Conservation (phyloP, 1,284 basidiomycete species). For the Puccinia triticina region DNA sequence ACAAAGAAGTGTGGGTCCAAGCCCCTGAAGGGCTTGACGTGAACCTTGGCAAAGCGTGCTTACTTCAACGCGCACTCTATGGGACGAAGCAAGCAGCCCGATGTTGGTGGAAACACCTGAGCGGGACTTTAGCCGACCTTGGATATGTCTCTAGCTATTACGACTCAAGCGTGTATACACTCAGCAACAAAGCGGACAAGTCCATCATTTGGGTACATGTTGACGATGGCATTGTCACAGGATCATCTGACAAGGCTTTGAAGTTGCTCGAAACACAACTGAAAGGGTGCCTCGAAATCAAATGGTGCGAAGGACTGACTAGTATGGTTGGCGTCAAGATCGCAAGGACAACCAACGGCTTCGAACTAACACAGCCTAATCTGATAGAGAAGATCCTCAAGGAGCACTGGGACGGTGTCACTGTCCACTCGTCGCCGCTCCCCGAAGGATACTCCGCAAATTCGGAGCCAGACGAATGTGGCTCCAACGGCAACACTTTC, state of each 20-base stretch:
- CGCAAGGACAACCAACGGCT: neutral
- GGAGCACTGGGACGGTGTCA: neutral
- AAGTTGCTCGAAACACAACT: neutral
- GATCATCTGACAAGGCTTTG: neutral
- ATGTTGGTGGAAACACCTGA: slow-evolving; percentile 11
- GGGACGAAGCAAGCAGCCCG: slow-evolving; percentile 1
- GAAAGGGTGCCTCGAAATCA: neutral
- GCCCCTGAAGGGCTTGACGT: neutral
- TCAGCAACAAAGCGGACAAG: neutral
- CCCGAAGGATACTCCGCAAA: neutral
- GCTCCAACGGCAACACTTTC: neutral
- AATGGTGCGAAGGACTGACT: neutral
- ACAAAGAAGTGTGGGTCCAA: neutral
- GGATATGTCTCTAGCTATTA: neutral
- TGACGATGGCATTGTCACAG: slow-evolving; percentile 4
- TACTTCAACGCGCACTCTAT: slow-evolving; percentile 13
- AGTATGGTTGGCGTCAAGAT: neutral
- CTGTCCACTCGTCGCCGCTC: neutral
- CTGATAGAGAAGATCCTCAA: neutral
- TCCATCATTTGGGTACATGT: slow-evolving; percentile 4
- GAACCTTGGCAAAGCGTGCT: neutral
- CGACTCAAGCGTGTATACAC: neutral
- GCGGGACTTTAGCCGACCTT: neutral
- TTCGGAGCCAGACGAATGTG: neutral
- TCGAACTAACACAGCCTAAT: neutral